Evolutionary conservation across 2,329 filamentous ascomycete genomes (phyloP).

Genomic region (Alternaria metachromatica): DNA sequence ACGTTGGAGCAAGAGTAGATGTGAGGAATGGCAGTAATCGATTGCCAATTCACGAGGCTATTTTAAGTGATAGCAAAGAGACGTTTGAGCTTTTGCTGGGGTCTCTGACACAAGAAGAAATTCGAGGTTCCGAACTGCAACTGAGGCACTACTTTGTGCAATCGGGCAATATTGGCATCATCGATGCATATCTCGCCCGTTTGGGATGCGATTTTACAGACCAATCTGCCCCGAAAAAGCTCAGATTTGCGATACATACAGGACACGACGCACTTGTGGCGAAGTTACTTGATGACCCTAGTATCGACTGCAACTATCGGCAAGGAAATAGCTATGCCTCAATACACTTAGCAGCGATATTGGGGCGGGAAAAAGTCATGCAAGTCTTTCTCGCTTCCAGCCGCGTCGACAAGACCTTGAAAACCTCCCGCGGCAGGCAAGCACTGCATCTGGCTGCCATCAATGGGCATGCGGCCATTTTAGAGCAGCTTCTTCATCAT

Average conservation of each 20-base stretch:
- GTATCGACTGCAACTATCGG: too few species aligned
- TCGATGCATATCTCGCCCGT: background rate
- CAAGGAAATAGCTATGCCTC: too few species aligned
- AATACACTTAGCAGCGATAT: too few species aligned
- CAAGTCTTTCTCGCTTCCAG: background rate
- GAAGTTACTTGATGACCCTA: too few species aligned
- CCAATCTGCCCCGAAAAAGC: too few species aligned
- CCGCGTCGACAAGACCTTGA: background rate
- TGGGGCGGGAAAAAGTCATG: background rate
- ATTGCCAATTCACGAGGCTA: constrained; percentile 8
- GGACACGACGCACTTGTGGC: too few species aligned
- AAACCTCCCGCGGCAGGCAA: too few species aligned
- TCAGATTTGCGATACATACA: too few species aligned
- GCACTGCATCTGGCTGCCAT: background rate
- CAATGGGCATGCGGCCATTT: background rate
- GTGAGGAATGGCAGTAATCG: background rate
- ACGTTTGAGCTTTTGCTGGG: background rate
- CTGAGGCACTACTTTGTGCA: background rate
- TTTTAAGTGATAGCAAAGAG: background rate
- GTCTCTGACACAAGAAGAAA: background rate
- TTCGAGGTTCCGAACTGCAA: too few species aligned
- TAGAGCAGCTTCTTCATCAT: background rate
- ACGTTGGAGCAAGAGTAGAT: background rate
- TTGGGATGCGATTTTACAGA: too few species aligned
- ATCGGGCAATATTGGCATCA: background rate